These are phyloP conservation scores for Imleria badia DNA, from an alignment of 768 basidiomycete species.

Conservation along the genomic window DNA sequence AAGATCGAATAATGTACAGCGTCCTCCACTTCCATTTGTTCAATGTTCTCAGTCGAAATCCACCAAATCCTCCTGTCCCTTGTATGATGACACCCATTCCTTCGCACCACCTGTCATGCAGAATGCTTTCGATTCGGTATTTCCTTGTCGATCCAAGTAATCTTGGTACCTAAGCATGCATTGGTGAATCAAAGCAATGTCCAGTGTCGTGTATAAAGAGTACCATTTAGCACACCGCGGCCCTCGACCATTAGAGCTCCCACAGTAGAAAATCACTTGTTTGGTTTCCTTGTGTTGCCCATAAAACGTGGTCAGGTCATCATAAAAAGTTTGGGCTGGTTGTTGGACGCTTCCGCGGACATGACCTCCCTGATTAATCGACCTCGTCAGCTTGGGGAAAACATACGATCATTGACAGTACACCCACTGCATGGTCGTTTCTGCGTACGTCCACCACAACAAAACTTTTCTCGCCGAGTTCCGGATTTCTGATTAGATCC, in stretches of 20 bases:
- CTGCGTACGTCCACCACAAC: constrained; percentile 52
- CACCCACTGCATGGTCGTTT: constrained; percentile 45
- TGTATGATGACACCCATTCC: constrained; percentile 37
- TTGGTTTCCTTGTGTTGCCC: constrained; percentile 39
- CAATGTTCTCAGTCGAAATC: constrained; percentile 16
- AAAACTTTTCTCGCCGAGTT: constrained; percentile 24
- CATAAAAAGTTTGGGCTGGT: constrained; percentile 51
- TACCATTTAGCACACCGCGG: constrained; percentile 59
- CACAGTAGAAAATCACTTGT: constrained; percentile 55
- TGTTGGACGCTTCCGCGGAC: constrained; percentile 50
- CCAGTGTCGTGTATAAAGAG: background rate
- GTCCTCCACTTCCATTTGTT: background rate
- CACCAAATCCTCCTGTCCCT: constrained; percentile 24
- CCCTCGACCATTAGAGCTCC: constrained; percentile 49
- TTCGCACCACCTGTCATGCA: constrained; percentile 45
- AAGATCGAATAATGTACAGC: background rate
- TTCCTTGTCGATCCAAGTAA: constrained; percentile 36
- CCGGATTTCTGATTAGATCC: constrained; percentile 22
- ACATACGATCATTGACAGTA: background rate
- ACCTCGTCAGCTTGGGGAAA: background rate
- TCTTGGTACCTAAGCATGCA: constrained; percentile 47
- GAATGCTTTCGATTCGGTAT: constrained; percentile 38
- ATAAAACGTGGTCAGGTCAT: constrained; percentile 42
- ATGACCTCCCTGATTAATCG: constrained; percentile 46
- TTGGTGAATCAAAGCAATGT: background rate